phyloP scores from a whole-genome alignment of 2,329 filamentous ascomycete species.

The Epichloe sp. region DNA sequence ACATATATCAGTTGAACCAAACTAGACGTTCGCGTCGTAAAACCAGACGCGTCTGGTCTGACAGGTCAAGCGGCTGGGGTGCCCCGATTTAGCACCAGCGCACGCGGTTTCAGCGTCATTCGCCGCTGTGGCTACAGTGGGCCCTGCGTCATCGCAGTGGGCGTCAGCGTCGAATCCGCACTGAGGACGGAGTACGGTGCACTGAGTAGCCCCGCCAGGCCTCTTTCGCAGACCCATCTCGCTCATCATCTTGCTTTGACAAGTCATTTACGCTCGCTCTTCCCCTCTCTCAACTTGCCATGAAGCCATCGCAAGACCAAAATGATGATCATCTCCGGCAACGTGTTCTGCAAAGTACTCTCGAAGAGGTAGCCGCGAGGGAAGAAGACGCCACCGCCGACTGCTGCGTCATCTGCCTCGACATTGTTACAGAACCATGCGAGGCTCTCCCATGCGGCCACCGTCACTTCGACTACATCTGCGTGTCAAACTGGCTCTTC shows the following conservation, averaged over 20 bases:
- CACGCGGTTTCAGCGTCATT: not conserved
- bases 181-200: too few species aligned
- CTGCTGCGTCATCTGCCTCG: conserved; percentile 80
- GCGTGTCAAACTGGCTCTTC: conserved; percentile 70
- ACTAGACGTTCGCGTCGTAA: not conserved
- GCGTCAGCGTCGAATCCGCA: too few species aligned
- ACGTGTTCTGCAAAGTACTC: conserved; percentile 30
- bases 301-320: not conserved
- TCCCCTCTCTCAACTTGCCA: not conserved
- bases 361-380: conserved; percentile 25
- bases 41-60: not conserved
- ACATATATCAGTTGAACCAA: not conserved
- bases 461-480: conserved; percentile 71
- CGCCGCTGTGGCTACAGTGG: not conserved
- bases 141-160: not conserved
- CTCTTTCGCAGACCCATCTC: too few species aligned
- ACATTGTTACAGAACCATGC: conserved; percentile 57
- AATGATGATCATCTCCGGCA: conserved; percentile 24
- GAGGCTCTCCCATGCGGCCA: conserved; percentile 67
- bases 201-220: not conserved
- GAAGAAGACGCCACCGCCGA: conserved; percentile 12
- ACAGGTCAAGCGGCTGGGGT: not conserved
- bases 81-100: not conserved
- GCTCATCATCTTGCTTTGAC: not conserved
- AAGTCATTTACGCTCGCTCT: too few species aligned